phyloP scores from a whole-genome alignment of 768 basidiomycete genomes.

The Phaeotremella skinneri region DNA sequence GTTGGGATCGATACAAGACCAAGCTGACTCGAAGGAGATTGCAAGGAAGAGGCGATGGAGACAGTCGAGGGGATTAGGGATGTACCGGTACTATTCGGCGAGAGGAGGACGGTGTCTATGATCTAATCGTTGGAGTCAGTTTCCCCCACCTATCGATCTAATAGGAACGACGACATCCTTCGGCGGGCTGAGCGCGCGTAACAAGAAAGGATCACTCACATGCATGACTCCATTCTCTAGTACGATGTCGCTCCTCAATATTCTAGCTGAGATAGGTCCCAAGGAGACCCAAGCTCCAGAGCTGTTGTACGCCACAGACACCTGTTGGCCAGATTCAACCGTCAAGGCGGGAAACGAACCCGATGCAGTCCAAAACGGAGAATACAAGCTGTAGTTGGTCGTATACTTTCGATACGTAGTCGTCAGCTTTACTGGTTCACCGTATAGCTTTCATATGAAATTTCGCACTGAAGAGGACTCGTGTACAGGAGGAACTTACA shows the following conservation, averaged over 20 bases:
- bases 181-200: neutral
- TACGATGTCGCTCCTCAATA: constrained; percentile 35
- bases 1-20: no score
- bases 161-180: neutral
- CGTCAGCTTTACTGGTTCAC: no score
- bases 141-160: neutral
- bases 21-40: neutral
- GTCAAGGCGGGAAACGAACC: constrained; percentile 10
- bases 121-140: constrained; percentile 10
- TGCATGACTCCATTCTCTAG: constrained; percentile 45
- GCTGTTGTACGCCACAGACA: constrained; percentile 16
- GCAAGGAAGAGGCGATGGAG: neutral
- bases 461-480: neutral
- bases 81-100: neutral
- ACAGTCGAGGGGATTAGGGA: neutral
- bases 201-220: constrained; percentile 27
- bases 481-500: constrained; percentile 21
- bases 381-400: constrained; percentile 33
- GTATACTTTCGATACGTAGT: constrained; percentile 26
- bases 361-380: constrained; percentile 23
- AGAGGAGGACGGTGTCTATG: constrained; percentile 27
- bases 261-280: constrained; percentile 13
- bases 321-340: constrained; percentile 21
- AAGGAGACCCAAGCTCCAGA: constrained; percentile 19
- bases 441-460: neutral